phyloP scores from a whole-genome alignment of 139 green algal species.

The Astrephomene gubernaculifera region DNA sequence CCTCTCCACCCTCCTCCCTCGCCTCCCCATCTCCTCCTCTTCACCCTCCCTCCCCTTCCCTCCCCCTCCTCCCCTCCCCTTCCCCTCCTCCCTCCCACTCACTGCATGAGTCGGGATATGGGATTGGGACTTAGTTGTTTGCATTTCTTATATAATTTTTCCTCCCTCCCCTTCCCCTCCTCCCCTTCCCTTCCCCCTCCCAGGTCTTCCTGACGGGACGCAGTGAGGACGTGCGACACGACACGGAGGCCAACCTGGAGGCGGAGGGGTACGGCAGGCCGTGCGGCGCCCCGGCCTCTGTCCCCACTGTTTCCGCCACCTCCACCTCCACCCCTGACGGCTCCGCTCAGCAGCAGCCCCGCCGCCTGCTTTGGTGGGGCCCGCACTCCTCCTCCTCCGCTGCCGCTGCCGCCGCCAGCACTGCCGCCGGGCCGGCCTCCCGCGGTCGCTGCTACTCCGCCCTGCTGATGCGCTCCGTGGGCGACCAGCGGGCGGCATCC shows the following conservation, averaged over 20 bases:
- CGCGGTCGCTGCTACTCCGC: constrained; percentile 61
- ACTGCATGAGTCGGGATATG: too few species aligned
- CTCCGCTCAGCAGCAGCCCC: too few species aligned
- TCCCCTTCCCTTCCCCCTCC: neutral
- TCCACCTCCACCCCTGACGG: neutral
- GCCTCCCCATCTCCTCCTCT: neutral
- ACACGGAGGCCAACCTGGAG: constrained; percentile 65
- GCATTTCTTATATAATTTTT: too few species aligned
- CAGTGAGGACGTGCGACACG: constrained; percentile 41
- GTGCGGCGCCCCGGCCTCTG: constrained; percentile 28
- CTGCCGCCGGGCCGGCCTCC: neutral
- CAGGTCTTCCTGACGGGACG: constrained; percentile 74
- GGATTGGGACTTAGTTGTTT: too few species aligned
- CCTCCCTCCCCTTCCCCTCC: neutral
- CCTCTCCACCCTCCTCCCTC: too few species aligned
- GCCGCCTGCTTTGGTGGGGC: too few species aligned
- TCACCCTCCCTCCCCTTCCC: too few species aligned
- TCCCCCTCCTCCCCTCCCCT: neutral
- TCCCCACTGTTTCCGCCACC: neutral
- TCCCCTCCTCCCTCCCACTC: too few species aligned
- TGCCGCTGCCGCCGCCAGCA: neutral
- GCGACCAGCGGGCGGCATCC: constrained; percentile 48
- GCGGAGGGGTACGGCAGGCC: constrained; percentile 59
- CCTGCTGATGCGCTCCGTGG: constrained; percentile 59
- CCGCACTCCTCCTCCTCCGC: too few species aligned